Evolutionary conservation across 108 stramenopile species (phyloP).

Genomic region (Parietichytrium sp.): DNA sequence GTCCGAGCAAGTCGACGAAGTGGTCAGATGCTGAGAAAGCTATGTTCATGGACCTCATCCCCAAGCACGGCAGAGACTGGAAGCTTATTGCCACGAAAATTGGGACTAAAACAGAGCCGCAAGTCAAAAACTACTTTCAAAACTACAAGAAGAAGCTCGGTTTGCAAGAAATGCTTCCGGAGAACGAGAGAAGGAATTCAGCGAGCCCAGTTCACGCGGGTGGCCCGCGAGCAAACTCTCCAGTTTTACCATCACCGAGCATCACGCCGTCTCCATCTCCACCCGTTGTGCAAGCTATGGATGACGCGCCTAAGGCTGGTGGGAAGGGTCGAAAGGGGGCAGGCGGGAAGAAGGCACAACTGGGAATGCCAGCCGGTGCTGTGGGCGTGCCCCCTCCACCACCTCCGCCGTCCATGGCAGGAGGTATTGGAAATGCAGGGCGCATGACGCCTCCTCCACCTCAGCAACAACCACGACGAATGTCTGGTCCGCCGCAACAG

Average conservation of each 20-base stretch:
- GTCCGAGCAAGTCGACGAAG: no score
- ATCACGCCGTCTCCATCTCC: neutral
- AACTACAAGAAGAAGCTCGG: constrained; percentile 43
- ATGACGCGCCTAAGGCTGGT: neutral
- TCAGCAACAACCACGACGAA: no score
- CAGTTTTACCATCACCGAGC: neutral
- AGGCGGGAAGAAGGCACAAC: no score
- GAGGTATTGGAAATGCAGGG: no score
- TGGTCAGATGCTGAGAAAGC: constrained; percentile 31
- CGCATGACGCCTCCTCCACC: no score
- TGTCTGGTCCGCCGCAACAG: no score
- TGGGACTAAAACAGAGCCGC: constrained; percentile 15
- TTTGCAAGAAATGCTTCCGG: neutral
- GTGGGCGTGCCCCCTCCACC: no score
- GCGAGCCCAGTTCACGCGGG: neutral
- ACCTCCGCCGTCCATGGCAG: no score
- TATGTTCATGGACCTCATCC: neutral
- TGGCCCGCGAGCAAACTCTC: neutral
- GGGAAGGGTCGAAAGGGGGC: neutral
- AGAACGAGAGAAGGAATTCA: neutral
- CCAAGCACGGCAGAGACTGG: constrained; percentile 37
- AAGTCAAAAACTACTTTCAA: constrained; percentile 42
- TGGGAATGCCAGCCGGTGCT: no score
- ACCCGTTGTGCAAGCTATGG: neutral
- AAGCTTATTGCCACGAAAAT: neutral